Evolutionary conservation across 139 green algal species (phyloP).

Genomic region (Asterochloris sp.): DNA sequence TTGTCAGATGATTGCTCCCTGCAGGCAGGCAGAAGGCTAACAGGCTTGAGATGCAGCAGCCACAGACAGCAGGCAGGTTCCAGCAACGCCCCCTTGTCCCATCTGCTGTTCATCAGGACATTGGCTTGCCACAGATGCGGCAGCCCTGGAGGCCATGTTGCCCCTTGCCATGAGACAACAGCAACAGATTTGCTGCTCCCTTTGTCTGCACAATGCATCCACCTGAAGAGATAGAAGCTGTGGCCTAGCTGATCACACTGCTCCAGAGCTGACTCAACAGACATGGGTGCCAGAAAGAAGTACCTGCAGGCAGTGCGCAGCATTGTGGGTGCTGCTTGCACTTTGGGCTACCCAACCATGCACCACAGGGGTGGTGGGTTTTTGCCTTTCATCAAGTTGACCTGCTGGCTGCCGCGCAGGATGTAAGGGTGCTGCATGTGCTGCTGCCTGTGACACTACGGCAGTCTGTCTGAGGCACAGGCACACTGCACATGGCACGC

Average conservation of each 20-base stretch:
- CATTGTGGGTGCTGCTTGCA: no score
- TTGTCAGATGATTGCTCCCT: constrained; percentile 29
- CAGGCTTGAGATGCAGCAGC: constrained; percentile 28
- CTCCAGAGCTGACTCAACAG: constrained; percentile 55
- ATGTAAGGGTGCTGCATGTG: no score
- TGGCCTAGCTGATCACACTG: constrained; percentile 19
- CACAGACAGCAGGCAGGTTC: not conserved
- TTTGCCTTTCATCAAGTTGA: no score
- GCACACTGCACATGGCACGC: no score
- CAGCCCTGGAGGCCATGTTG: not conserved
- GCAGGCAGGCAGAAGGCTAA: constrained; percentile 56
- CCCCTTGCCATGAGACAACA: not conserved
- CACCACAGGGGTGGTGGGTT: no score
- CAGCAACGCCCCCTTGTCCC: not conserved
- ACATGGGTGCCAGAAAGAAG: constrained; percentile 45
- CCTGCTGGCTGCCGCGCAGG: no score
- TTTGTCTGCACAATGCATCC: not conserved
- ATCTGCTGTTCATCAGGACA: not conserved
- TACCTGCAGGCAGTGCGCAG: constrained; percentile 21
- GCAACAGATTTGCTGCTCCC: not conserved
- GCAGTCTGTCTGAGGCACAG: no score
- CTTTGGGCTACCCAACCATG: no score
- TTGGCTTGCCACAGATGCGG: not conserved
- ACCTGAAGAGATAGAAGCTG: not conserved
- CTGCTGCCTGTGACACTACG: no score